Evolutionary conservation across 2,329 filamentous ascomycete species (phyloP).

Genomic region (Pseudogymnoascus sp.): DNA sequence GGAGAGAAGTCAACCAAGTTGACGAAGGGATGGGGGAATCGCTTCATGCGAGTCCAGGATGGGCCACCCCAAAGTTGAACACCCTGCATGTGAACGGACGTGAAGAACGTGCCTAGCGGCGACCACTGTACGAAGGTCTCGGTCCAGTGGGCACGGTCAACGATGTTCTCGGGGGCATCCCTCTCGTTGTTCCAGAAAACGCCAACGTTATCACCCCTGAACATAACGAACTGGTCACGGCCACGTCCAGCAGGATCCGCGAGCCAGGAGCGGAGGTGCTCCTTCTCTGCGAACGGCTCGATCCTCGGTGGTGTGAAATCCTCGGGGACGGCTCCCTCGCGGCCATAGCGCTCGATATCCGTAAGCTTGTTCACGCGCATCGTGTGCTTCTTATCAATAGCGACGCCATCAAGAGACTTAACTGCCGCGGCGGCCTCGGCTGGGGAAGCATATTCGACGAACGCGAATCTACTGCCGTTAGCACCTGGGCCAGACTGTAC

Average conservation of each 20-base stretch:
- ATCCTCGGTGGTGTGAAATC: conserved; percentile 77
- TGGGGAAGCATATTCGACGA: conserved; percentile 89
- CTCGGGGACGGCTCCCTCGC: conserved; percentile 88
- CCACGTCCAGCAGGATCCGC: conserved; percentile 72
- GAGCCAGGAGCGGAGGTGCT: conserved; percentile 91
- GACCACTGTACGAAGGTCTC: conserved; percentile 99
- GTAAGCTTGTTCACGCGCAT: conserved; percentile 96
- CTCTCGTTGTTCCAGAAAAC: conserved; percentile 99
- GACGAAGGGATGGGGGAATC: conserved; percentile 91
- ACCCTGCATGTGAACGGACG: conserved; percentile 91
- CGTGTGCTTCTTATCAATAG: conserved; percentile 95
- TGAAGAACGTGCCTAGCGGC: conserved; percentile 85
- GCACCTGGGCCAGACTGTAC: conserved; percentile 10
- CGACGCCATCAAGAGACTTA: conserved; percentile 75
- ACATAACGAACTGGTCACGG: conserved; percentile 94
- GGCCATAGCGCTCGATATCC: conserved; percentile 92
- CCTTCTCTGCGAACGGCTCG: conserved; percentile 80
- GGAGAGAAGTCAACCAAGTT: conserved; percentile 96
- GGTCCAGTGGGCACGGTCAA: conserved; percentile 94
- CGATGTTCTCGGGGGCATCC: conserved; percentile 76
- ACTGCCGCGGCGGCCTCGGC: conserved; percentile 85
- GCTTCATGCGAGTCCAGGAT: conserved; percentile 82
- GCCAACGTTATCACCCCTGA: conserved; percentile 81
- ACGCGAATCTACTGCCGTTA: conserved; percentile 65
- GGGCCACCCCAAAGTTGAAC: conserved; percentile 94